Evolutionary conservation across 352 stramenopile species (phyloP), one percentile per base, ranked within the genome.

Genomic region (Nothophytophthora sp.): DNA sequence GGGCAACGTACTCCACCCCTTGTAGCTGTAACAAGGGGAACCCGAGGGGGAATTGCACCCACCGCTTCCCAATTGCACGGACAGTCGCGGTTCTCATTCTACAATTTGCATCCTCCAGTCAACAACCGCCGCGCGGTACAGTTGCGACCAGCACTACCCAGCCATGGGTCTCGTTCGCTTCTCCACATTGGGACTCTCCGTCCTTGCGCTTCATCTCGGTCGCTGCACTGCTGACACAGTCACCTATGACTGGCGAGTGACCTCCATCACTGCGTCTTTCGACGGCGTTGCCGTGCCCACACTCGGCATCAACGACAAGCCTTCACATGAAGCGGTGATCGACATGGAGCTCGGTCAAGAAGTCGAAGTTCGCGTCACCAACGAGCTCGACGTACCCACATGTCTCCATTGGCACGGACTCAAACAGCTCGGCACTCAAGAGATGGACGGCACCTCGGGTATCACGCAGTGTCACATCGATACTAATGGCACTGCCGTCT

Each of bases 391-490:
- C 22, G 43, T 55, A 15, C 30, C 24, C 7, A 52, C 59, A 4
- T 63, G 55, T 27, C 24, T 75, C 20, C 65, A 75, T 11, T 75
- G 65, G 60, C 65, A 75, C 37, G 65, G 65, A 23, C 47, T 75
- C 13, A 51, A 54, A 23, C 65, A 75, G 35, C 36, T 58, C 32
- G 44, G 53, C 3, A 70, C 58, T 0, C 50, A 65, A 15, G 61
- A 68, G 36, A 71, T 69, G 60, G 65, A 75, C 32, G 56, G 65
- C 4, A 47, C 56, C 9, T 75, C 56, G 1, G 55, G 57, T 7
- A 57, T 72, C 38, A 70, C 66, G 20, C 61, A 72, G 45, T 75
- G 66, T 33, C 33, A 28, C 12, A 75, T 75, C n/a, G 38, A 45
- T 10, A 51, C 61, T n/a, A 54, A 61, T 18, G 33, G 22, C 7